phyloP scores from a whole-genome alignment of 768 basidiomycete genomes.

The Lactarius akahatsu region DNA sequence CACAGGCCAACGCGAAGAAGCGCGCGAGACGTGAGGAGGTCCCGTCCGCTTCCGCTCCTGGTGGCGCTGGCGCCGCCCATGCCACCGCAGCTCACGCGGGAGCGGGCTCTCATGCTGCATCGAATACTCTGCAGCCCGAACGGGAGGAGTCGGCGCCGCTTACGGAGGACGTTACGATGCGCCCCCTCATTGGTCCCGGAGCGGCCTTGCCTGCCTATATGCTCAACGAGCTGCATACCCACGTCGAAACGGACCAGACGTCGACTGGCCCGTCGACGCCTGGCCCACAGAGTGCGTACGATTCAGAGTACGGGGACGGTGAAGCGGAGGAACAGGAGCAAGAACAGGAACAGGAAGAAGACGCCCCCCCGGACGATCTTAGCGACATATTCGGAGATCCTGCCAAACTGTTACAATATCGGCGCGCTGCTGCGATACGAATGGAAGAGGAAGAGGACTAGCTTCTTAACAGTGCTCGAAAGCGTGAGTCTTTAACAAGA shows the following conservation, averaged over 20 bases:
- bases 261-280: constrained; percentile 28
- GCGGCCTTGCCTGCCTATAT: constrained; percentile 21
- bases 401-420: constrained; percentile 22
- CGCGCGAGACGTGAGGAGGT: constrained; percentile 43
- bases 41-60: neutral
- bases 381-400: constrained; percentile 23
- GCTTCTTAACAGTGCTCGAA: neutral
- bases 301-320: constrained; percentile 25
- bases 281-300: constrained; percentile 25
- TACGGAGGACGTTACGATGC: constrained; percentile 17
- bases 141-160: constrained; percentile 19
- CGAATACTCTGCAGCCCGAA: constrained; percentile 22
- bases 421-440: constrained; percentile 23
- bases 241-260: constrained; percentile 26
- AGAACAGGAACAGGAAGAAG: constrained; percentile 28
- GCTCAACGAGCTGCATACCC: constrained; percentile 15
- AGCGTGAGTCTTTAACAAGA: neutral
- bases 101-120: constrained; percentile 1
- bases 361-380: constrained; percentile 16
- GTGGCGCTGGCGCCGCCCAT: neutral
- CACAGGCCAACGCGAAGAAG: constrained; percentile 54
- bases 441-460: constrained; percentile 29
- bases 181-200: constrained; percentile 15
- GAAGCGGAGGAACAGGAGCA: constrained; percentile 20
- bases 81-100: neutral